Percentiles rank a stretch among this genome's conserved stretches.
Evolutionary conservation across 2,329 filamentous ascomycete species (phyloP).

Genomic region (Fusarium sp.): DNA sequence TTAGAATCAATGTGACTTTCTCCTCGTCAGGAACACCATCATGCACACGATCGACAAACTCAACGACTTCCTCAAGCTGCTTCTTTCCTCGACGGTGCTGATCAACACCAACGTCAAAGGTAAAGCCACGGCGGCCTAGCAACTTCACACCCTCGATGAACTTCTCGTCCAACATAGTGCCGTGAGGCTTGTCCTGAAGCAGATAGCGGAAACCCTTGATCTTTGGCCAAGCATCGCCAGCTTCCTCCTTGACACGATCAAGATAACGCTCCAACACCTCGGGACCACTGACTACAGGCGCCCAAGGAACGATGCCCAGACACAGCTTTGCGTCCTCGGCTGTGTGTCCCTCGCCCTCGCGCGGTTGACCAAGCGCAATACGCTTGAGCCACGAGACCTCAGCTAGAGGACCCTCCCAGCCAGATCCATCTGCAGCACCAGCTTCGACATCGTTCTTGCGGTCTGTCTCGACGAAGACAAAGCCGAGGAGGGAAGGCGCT

Average conservation of each 20-base stretch:
- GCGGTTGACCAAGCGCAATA: conserved; percentile 70
- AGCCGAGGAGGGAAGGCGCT: conserved; percentile 67
- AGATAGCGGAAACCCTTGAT: conserved; percentile 86
- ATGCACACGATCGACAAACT: conserved; percentile 76
- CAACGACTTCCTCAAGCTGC: conserved; percentile 77
- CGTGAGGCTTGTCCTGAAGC: conserved; percentile 78
- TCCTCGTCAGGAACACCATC: conserved; percentile 68
- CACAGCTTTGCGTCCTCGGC: conserved; percentile 62
- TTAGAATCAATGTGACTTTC: conserved; percentile 75
- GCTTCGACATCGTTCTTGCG: conserved; percentile 70
- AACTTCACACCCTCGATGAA: conserved; percentile 76
- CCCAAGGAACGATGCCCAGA: conserved; percentile 83
- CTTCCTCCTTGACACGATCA: conserved; percentile 65
- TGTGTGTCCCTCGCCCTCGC: conserved; percentile 67
- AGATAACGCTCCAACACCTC: conserved; percentile 74
- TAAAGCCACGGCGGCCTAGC: conserved; percentile 70
- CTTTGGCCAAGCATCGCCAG: conserved; percentile 72
- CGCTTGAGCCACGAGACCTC: conserved; percentile 78
- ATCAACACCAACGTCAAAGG: conserved; percentile 89
- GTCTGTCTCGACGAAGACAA: conserved; percentile 87
- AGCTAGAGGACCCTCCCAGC: conserved; percentile 75
- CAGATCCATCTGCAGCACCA: conserved; percentile 58
- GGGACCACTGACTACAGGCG: conserved; percentile 77
- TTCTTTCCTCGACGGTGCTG: conserved; percentile 78
- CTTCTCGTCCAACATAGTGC: conserved; percentile 69